phyloP scores from a whole-genome alignment of 495 filamentous ascomycete genomes.

The Cudoniella acicularis region DNA sequence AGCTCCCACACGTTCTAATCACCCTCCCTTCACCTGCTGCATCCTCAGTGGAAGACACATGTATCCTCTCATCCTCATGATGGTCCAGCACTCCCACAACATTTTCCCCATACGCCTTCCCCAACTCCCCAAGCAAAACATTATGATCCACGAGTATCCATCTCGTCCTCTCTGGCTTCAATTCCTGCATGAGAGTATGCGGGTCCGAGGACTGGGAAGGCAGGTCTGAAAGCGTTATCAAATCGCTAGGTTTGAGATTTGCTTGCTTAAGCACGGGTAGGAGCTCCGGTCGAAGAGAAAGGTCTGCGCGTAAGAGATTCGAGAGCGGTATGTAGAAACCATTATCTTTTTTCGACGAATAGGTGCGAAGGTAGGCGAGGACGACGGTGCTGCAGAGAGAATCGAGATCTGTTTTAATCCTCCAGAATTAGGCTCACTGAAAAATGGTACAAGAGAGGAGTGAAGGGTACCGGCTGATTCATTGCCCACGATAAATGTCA shows the following conservation, averaged over 20 bases:
- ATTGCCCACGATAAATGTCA: conserved; percentile 68
- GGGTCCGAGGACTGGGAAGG: conserved; percentile 12
- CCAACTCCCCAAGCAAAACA: conserved; percentile 55
- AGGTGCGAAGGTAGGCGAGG: conserved; percentile 74
- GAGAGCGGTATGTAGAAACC: conserved; percentile 72
- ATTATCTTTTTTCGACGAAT: conserved; percentile 26
- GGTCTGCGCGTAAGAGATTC: conserved; percentile 66
- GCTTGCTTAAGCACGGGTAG: conserved; percentile 46
- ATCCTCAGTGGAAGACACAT: conserved; percentile 29
- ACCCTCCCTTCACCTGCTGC: conserved; percentile 58
- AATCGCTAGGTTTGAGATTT: conserved; percentile 37
- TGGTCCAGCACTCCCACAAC: conserved; percentile 87
- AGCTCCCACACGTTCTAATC: conserved; percentile 66
- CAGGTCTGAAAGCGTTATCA: conserved; percentile 51
- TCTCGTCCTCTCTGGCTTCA: conserved; percentile 33
- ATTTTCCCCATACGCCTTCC: conserved; percentile 11
- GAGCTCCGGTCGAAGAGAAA: conserved; percentile 79
- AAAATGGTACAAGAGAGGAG: not conserved
- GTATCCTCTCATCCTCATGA: conserved; percentile 77
- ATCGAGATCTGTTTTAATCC: conserved; percentile 66
- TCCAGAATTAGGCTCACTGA: not conserved
- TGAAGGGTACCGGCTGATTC: conserved; percentile 58
- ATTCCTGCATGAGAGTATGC: not conserved
- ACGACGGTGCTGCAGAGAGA: conserved; percentile 84
- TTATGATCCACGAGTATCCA: conserved; percentile 92